A percentile compares a stretch with the other conserved stretches of the same genome.
Conservation (phyloP, 2,329 filamentous ascomycete genomes). For the Tolypocladium ophioglossoides region DNA sequence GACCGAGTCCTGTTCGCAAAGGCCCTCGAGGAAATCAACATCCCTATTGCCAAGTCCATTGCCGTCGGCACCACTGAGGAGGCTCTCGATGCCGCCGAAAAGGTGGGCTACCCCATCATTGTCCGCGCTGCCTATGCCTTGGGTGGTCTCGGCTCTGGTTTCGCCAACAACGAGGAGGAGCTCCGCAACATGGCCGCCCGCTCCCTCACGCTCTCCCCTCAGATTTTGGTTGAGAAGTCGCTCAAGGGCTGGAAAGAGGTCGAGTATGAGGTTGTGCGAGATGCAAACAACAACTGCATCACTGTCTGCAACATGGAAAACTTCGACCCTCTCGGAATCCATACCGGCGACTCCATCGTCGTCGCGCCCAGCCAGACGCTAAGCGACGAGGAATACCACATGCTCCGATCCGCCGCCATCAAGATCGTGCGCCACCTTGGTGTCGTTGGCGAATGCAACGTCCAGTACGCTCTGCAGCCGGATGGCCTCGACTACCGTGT, state of each 20-base stretch:
- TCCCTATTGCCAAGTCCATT: slow-evolving; percentile 93
- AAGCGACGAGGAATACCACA: slow-evolving; percentile 98
- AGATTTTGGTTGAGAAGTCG: slow-evolving; percentile 96
- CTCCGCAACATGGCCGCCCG: slow-evolving; percentile 86
- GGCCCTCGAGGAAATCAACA: slow-evolving; percentile 93
- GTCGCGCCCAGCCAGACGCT: slow-evolving; percentile 94
- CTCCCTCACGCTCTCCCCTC: slow-evolving; percentile 85
- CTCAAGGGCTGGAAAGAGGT: slow-evolving; percentile 99
- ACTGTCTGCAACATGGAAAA: slow-evolving; percentile 81
- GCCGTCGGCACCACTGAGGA: slow-evolving; percentile 88
- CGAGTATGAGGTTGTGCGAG: slow-evolving; percentile 95
- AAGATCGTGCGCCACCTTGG: slow-evolving; percentile 97
- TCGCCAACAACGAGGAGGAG: slow-evolving; percentile 89
- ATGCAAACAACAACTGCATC: slow-evolving; percentile 97
- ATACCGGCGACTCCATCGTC: slow-evolving; percentile 98
- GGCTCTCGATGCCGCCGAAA: slow-evolving; percentile 75
- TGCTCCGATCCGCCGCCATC: slow-evolving; percentile 94
- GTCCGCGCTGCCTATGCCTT: slow-evolving; percentile 94
- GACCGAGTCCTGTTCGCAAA: slow-evolving; percentile 94
- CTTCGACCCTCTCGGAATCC: slow-evolving; percentile 93
- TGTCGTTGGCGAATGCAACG: slow-evolving; percentile 97
- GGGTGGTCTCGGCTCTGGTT: slow-evolving; percentile 91
- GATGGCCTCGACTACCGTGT: slow-evolving; percentile 97
- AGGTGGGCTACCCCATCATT: slow-evolving; percentile 93
- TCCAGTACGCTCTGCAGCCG: slow-evolving; percentile 93